phyloP scores from a whole-genome alignment of 1,284 basidiomycete species.

The Microbotryum violaceum region DNA sequence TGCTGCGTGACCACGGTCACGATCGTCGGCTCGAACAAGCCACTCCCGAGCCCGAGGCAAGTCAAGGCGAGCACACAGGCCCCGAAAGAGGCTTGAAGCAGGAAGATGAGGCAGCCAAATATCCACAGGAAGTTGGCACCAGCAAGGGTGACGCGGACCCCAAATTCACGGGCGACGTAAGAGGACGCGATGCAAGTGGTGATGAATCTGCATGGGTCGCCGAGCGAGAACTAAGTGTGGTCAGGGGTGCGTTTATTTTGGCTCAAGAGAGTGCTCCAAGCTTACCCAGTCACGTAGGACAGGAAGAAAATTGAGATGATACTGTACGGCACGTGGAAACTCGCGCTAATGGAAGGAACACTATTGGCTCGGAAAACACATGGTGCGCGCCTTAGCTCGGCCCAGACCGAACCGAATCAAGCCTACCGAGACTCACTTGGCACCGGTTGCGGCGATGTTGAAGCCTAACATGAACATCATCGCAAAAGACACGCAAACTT shows the following conservation, averaged over 20 bases:
- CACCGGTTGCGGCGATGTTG: conserved; percentile 25
- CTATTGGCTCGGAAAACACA: too few species aligned
- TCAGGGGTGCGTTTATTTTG: background rate
- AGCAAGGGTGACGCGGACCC: conserved; percentile 6
- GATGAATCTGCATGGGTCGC: conserved; percentile 14
- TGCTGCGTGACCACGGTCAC: conserved; percentile 22
- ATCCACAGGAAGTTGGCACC: background rate
- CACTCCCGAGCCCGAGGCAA: conserved; percentile 20
- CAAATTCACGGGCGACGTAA: conserved; percentile 25
- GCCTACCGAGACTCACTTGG: background rate
- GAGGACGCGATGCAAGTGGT: conserved; percentile 15
- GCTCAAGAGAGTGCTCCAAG: too few species aligned
- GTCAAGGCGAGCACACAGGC: conserved; percentile 20
- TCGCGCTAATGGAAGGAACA: conserved; percentile 21
- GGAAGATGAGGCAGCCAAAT: conserved; percentile 15
- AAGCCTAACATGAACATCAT: conserved; percentile 18
- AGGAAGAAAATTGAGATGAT: conserved; percentile 28
- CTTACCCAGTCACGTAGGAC: conserved; percentile 5
- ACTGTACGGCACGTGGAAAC: conserved; percentile 21
- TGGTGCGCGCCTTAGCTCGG: background rate
- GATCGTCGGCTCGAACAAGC: conserved; percentile 16
- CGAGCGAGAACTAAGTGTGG: background rate
- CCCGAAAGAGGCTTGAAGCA: conserved; percentile 18
- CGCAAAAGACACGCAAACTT: conserved; percentile 18
- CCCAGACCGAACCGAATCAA: too few species aligned